A percentile compares a stretch with the other conserved stretches of the same genome.
phyloP scores from a whole-genome alignment of 306 rosid genomes.

The Cucurbita pepo region DNA sequence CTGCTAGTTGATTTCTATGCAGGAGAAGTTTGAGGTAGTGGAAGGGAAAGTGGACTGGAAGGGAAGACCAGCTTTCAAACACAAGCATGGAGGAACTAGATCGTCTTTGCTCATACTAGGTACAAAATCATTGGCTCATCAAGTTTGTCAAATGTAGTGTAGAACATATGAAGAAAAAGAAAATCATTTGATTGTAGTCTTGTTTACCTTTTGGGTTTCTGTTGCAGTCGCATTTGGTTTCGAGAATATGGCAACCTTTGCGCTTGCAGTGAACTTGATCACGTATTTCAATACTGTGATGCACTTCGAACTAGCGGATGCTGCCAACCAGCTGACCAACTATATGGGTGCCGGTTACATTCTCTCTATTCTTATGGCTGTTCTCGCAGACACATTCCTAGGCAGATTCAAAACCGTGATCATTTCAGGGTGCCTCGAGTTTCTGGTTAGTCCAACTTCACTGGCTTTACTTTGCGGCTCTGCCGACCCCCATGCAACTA shows the following conservation, averaged over 20 bases:
- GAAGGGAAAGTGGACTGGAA: slow-evolving; percentile 90
- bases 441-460: slow-evolving; percentile 32
- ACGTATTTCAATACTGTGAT: slow-evolving; percentile 49
- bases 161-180: neutral
- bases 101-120: slow-evolving; percentile 42
- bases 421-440: slow-evolving; percentile 44
- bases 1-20: slow-evolving; percentile 3
- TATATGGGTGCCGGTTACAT: slow-evolving; percentile 58
- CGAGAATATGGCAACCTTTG: slow-evolving; percentile 56
- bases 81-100: slow-evolving; percentile 59
- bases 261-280: slow-evolving; percentile 69
- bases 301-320: slow-evolving; percentile 60
- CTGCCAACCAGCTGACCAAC: slow-evolving; percentile 76
- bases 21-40: slow-evolving; percentile 40
- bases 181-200: neutral
- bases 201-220: neutral
- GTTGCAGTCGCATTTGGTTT: slow-evolving; percentile 43
- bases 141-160: neutral
- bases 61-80: slow-evolving; percentile 56
- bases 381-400: slow-evolving; percentile 55
- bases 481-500: neutral
- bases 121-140: slow-evolving; percentile 4
- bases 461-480: neutral
- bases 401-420: slow-evolving; percentile 55
- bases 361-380: slow-evolving; percentile 49